Base-by-base conservation (phyloP, 176 grass and related monocot species). In the Alopecurus myosuroides region DNA sequence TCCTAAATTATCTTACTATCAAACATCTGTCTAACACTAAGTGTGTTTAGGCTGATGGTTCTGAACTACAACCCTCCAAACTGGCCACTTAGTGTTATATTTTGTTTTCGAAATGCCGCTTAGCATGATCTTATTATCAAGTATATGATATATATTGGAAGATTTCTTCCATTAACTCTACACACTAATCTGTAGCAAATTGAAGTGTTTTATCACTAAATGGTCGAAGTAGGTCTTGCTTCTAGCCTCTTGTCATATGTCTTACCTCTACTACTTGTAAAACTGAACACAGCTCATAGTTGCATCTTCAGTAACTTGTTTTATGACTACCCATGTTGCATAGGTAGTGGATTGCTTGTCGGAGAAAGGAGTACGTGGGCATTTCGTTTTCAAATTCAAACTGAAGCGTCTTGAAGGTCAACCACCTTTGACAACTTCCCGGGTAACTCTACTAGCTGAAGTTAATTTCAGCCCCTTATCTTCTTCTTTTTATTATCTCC, bases 331-430 rank as follows among this genome's bases (percentile, higher is more conserved):
- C 52, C 53, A 64, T 68, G 23, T 46, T 88, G 28, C 67, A 72
- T 85, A 97, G 94, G 94, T 97, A 19, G 58, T 70, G 10, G 46
- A 93, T 26, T 76, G 28, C 76, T 88, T 70, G 87, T 53, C 82
- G 39, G 45, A 89, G 55, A 86, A 89, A 91, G 91, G 89, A 37
- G 25, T 84, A 2, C 57, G 63, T 28, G 81, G 92, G 30, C 79
- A 78, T 61, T 86, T 85, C 20, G 86, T 97, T 77, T 97, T 68
- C 46, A 91, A 93, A 75, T 97, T 89, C 74, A 91, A 78, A 74
- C 70, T 97, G 55, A 85, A 88, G 82, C 77, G 91, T 45, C 82
- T 93, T n/a, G 87, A 97, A 69, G 94, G 89, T 12, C 94, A 97
- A 74, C 80, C 74, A 76, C 66, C 58, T 72, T 67, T 97, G 46